phyloP scores from a whole-genome alignment of 176 grass and related monocot genomes.

The Paspalum notatum region DNA sequence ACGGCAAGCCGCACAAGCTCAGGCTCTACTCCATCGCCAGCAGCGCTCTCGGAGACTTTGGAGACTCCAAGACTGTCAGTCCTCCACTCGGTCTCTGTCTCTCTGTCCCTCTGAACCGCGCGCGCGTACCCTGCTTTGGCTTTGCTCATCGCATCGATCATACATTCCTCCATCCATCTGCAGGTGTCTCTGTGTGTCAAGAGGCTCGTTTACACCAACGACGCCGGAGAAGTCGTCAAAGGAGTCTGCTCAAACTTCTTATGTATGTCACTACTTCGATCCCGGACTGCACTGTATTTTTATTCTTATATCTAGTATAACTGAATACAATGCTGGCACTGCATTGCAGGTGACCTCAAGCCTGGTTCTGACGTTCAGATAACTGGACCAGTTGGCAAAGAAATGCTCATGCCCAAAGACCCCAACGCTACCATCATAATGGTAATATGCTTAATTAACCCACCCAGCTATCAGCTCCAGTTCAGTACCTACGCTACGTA shows the following conservation, averaged over 20 bases:
- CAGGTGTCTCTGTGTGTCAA: conserved; percentile 95
- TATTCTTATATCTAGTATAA: no score
- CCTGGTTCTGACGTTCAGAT: conserved; percentile 75
- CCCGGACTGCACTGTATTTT: neutral
- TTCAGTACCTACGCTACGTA: neutral
- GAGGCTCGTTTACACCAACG: conserved; percentile 94
- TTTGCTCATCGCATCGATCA: neutral
- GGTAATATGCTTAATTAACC: conserved; percentile 62
- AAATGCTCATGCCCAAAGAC: conserved; percentile 99
- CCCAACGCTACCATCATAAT: conserved; percentile 80
- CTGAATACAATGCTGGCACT: no score
- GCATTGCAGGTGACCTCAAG: conserved; percentile 68
- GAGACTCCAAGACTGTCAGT: conserved; percentile 87
- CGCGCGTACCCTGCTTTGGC: no score
- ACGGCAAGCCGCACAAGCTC: conserved; percentile 91
- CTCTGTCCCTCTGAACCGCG: neutral
- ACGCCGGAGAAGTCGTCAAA: conserved; percentile 88
- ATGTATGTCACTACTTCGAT: conserved; percentile 37
- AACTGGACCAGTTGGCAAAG: conserved; percentile 92
- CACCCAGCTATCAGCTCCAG: neutral
- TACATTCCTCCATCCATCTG: neutral
- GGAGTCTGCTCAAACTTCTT: conserved; percentile 96
- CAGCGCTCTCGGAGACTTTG: conserved; percentile 90
- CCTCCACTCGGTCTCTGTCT: neutral
- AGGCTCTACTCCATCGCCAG: conserved; percentile 95